These are phyloP conservation scores for Cardamine chenopodiifolia DNA, from an alignment of 345 rosid species.

Conservation along the genomic window DNA sequence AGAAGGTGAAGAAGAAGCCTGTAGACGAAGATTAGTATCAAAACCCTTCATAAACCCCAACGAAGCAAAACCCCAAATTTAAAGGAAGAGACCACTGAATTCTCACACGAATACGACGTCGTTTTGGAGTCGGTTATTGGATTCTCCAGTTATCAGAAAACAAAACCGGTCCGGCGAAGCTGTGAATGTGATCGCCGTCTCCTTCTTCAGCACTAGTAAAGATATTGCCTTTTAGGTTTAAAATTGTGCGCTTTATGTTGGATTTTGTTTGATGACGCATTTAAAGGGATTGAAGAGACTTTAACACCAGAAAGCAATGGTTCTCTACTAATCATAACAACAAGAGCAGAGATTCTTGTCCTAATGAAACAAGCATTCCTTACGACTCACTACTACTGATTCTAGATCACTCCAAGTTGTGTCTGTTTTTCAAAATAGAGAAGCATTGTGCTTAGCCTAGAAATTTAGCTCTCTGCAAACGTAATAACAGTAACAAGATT, in stretches of 20 bases:
- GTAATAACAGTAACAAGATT: conserved; percentile 13
- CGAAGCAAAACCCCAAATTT: conserved; percentile 31
- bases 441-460: conserved; percentile 24
- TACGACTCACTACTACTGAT: conserved; percentile 3
- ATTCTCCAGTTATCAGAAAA: background rate
- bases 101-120: background rate
- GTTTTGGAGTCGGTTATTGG: background rate
- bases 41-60: conserved; percentile 69
- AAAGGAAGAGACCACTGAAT: background rate
- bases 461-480: conserved; percentile 30
- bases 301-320: background rate
- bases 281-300: background rate
- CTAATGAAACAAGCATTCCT: conserved; percentile 12
- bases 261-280: background rate
- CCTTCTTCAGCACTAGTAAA: background rate
- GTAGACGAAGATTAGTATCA: conserved; percentile 33
- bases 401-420: conserved; percentile 21
- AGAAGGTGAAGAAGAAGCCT: conserved; percentile 21
- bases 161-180: background rate
- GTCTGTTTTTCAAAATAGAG: conserved; percentile 7
- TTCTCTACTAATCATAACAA: conserved; percentile 20
- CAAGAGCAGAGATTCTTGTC: conserved; percentile 9
- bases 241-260: background rate
- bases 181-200: background rate
- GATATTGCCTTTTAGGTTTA: background rate